Conservation (phyloP, 495 filamentous ascomycete genomes). For the Penicillium flavigenum region DNA sequence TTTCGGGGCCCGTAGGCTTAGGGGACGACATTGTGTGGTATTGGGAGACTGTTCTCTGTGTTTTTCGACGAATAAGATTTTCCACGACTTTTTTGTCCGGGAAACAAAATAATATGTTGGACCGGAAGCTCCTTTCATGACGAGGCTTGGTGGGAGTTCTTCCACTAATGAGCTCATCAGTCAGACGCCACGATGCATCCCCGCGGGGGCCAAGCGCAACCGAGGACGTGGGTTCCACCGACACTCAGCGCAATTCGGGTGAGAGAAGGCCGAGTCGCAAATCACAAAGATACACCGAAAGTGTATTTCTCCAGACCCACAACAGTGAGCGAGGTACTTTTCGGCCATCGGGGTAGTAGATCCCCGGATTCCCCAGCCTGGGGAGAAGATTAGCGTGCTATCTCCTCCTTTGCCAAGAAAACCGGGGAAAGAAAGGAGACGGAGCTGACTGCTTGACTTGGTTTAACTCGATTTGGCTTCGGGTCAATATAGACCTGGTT, state of each 20-base stretch:
- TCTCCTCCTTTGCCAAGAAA: slow-evolving; percentile 19
- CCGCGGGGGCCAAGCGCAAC: slow-evolving; percentile 24
- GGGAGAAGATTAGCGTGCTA: neutral
- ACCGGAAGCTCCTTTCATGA: neutral
- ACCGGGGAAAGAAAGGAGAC: slow-evolving; percentile 5
- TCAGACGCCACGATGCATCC: slow-evolving; percentile 10
- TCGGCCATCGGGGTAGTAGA: slow-evolving; percentile 19
- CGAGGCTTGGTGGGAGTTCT: neutral
- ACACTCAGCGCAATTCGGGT: slow-evolving; percentile 21
- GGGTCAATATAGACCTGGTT: slow-evolving; percentile 4
- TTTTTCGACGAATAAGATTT: slow-evolving; percentile 1
- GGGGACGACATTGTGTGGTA: slow-evolving; percentile 24
- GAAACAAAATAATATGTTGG: neutral
- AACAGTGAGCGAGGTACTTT: neutral
- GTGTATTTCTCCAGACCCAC: neutral
- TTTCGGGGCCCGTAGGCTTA: slow-evolving; percentile 28
- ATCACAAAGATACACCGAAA: neutral
- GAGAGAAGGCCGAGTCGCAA: slow-evolving; percentile 11
- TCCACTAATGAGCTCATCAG: slow-evolving; percentile 8
- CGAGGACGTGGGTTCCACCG: too few relatives aligned
- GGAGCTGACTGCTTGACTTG: slow-evolving; percentile 4
- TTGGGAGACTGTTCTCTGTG: neutral
- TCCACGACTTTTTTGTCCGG: neutral
- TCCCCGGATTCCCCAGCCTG: slow-evolving; percentile 24
- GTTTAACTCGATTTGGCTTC: slow-evolving; percentile 6